Evolutionary conservation across 148 eudicot species (phyloP).

Genomic region (Heliamphora exappendiculata): DNA sequence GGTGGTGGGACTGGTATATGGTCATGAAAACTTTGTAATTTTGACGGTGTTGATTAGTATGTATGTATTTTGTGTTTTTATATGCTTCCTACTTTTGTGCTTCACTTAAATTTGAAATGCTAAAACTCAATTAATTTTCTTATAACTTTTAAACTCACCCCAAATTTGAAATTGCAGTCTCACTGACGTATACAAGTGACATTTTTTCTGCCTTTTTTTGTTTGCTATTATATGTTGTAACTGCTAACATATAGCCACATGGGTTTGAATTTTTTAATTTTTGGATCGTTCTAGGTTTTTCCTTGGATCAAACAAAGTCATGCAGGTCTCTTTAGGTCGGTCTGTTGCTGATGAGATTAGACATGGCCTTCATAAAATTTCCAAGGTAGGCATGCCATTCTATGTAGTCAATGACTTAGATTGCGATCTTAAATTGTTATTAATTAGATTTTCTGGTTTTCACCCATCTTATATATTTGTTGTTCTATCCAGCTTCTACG

Average conservation of each 20-base stretch:
- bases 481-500: conserved; percentile 49
- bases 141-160: not conserved
- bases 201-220: not conserved
- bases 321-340: conserved; percentile 89
- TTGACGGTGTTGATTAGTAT: no score
- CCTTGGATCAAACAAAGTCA: conserved; percentile 97
- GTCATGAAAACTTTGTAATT: no score
- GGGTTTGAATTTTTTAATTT: not conserved
- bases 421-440: not conserved
- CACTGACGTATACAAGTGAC: not conserved
- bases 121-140: not conserved
- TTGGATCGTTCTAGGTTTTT: conserved; percentile 50
- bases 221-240: not conserved
- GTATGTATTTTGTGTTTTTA: not conserved
- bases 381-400: conserved; percentile 45
- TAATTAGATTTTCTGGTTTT: not conserved
- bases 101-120: not conserved
- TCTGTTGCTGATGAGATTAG: conserved; percentile 72
- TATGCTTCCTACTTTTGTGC: not conserved
- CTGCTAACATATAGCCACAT: not conserved
- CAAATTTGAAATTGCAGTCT: not conserved
- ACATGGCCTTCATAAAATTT: conserved; percentile 64
- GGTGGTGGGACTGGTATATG: no score
- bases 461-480: not conserved
- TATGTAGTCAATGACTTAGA: not conserved